Percentiles rank a stretch among this genome's conserved stretches.
phyloP scores from a whole-genome alignment of 176 grass and related monocot genomes.

The Paspalum notatum region DNA sequence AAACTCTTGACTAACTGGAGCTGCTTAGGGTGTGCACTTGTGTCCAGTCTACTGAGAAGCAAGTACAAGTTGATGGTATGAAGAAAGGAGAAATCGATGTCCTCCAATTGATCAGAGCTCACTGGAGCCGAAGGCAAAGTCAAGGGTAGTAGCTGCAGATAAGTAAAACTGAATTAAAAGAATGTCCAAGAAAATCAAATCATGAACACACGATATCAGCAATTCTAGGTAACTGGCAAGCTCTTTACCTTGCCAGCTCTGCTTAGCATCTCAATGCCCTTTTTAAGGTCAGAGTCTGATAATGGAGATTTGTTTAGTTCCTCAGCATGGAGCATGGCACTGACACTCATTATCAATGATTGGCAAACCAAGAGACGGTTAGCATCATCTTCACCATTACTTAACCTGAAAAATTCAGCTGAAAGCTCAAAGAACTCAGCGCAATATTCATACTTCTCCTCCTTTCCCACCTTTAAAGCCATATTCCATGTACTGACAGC shows the following conservation, averaged over 20 bases:
- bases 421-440: slow-evolving; percentile 81
- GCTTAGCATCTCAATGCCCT: slow-evolving; percentile 76
- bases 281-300: slow-evolving; percentile 73
- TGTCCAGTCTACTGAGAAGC: slow-evolving; percentile 62
- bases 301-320: slow-evolving; percentile 58
- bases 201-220: slow-evolving; percentile 9
- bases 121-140: slow-evolving; percentile 48
- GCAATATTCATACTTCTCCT: slow-evolving; percentile 59
- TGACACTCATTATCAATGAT: slow-evolving; percentile 73
- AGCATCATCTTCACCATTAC: slow-evolving; percentile 44
- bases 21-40: slow-evolving; percentile 51
- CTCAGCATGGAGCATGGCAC: slow-evolving; percentile 63
- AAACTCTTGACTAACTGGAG: slow-evolving; percentile 81
- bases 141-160: slow-evolving; percentile 56
- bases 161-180: slow-evolving; percentile 43
- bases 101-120: slow-evolving; percentile 49
- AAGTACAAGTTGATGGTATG: slow-evolving; percentile 70
- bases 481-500: slow-evolving; percentile 70
- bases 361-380: slow-evolving; percentile 66
- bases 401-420: slow-evolving; percentile 62
- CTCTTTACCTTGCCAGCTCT: slow-evolving; percentile 85
- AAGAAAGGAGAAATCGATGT: slow-evolving; percentile 52
- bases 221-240: slow-evolving; percentile 39
- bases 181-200: slow-evolving; percentile 34
- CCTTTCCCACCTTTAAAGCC: slow-evolving; percentile 56